Base-by-base conservation (phyloP, 192 early-diverging fungal species). In the Gryganskiella cystojenkinii region DNA sequence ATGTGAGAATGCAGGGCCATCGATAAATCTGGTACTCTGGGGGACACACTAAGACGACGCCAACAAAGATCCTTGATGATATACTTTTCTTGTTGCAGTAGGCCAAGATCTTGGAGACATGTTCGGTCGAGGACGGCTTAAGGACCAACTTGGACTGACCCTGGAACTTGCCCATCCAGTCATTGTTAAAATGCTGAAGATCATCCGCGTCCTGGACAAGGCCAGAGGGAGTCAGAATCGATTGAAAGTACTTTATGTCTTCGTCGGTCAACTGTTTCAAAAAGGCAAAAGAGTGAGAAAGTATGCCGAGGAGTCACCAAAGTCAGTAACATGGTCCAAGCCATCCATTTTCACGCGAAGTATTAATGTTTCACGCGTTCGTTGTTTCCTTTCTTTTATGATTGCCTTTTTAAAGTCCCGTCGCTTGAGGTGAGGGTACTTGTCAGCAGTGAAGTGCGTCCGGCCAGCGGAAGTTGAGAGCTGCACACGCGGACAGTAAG, bases 161-260 rank as follows among this genome's bases (percentile, higher is more conserved):
- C 22, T 91, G 84, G 83, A 95, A 99, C 83, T 98, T 97, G 70
- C 87, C 86, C 88, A 99, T 91, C 96, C 96, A 99, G 82, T 99
- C 98, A 51, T 82, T 85, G 69, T 95, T 95, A 72, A 88, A 95
- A 3, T 82, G 73, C 25, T 85, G 79, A 8, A 95, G 81, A 54
- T 95, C 92, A 31, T 84, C 83, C 19, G 82, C 81, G 27, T 82
- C 81, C 35, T 85, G 73, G 15, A 85, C 71, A 33, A 89, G 51
- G 10, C 79, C 70, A 14, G 60, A 76, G 7, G 81, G 69, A 17
- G 73, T 59, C 19, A 90, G 66, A 54, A 91, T 71, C 3, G 81
- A 82, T 45, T 85, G 81, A 64, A 95, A 93, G 67, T 83, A 81
- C 3, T 64, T 69, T 6, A 95, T 61, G 50, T 95, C 91, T 11